Evolutionary conservation across 495 filamentous ascomycete species (phyloP), one percentile per base, ranked within the genome.

Genomic region (Talaromyces ruber): DNA sequence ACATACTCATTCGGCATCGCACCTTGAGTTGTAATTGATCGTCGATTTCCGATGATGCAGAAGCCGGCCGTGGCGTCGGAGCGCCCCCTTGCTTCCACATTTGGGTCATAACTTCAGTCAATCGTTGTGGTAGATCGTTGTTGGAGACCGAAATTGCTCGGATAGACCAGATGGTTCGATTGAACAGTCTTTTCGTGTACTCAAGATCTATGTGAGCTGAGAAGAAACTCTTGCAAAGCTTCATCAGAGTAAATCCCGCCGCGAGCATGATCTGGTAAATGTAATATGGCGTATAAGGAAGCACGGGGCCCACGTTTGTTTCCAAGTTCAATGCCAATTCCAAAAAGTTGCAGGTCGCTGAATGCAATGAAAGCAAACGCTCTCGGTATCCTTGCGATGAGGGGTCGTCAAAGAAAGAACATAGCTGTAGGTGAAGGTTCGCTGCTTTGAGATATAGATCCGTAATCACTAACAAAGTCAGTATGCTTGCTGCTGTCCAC

Each of bases 251-350:
- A 68, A 93, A 95, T 16, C 90, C 90, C 1, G 86, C 90, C 39
- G 92, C 92, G 39, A 95, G 86, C 67, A 95, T 86, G 88, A 96
- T 96, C 73, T 96, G 92, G 66, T 92, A 87, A 59, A 96, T 82
- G 70, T 96, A 96, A 69, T 93, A 92, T 45, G 90, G 90, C 18
- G 87, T 84, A 67, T 89, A 92, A 21, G 79, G 79, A 12, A 97
- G 75, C 21, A 88, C 78, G 28, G 73, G 65, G 52, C 75, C 72
- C 59, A 72, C 71, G 43, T 76, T 68, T 1, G 79, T 76, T 64
- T 86, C 81, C 3, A 87, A 73, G 16, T 83, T 81, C 66, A 93
- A 82, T 14, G 88, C 84, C 50, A 80, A 74, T 65, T 94, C 88
- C 47, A 97, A 81, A 69, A 93, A 93, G 53, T 80, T 76, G 24